Evolutionary conservation across 192 early-diverging fungal genomes (phyloP).

Genomic region (Coemansia sp.): DNA sequence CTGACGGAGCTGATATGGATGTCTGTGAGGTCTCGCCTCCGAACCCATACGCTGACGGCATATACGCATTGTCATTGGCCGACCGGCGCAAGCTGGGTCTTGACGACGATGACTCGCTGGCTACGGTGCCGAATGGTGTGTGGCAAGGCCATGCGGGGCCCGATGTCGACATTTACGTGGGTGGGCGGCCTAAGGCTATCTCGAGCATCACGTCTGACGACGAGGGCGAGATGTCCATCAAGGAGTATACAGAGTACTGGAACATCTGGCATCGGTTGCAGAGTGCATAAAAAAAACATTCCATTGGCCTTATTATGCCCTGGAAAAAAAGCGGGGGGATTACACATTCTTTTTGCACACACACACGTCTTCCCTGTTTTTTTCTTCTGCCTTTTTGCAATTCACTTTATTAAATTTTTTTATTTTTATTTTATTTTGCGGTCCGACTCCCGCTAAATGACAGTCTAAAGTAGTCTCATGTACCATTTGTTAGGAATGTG

Average conservation of each 20-base stretch:
- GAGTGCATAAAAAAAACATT: background rate
- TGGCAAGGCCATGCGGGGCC: background rate
- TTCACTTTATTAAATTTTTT: background rate
- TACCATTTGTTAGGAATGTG: background rate
- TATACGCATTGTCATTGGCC: constrained; percentile 38
- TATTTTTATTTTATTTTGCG: background rate
- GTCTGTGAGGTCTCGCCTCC: constrained; percentile 7
- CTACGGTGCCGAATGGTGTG: constrained; percentile 10
- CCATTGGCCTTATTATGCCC: too few species aligned
- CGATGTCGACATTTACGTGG: constrained; percentile 18
- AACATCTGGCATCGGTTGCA: constrained; percentile 25
- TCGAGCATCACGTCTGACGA: constrained; percentile 33
- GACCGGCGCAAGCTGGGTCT: constrained; percentile 50
- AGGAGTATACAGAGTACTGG: constrained; percentile 50
- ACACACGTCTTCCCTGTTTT: background rate
- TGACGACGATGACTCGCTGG: constrained; percentile 15
- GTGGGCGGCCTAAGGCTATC: constrained; percentile 37
- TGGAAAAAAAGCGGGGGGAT: background rate
- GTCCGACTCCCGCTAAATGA: background rate
- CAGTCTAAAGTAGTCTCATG: background rate
- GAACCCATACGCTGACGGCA: constrained; percentile 35
- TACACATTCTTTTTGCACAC: background rate
- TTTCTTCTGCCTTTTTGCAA: background rate
- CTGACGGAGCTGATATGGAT: background rate
- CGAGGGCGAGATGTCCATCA: constrained; percentile 35